phyloP scores from a whole-genome alignment of 1,284 basidiomycete species.

The Pyrrhoderma noxium region DNA sequence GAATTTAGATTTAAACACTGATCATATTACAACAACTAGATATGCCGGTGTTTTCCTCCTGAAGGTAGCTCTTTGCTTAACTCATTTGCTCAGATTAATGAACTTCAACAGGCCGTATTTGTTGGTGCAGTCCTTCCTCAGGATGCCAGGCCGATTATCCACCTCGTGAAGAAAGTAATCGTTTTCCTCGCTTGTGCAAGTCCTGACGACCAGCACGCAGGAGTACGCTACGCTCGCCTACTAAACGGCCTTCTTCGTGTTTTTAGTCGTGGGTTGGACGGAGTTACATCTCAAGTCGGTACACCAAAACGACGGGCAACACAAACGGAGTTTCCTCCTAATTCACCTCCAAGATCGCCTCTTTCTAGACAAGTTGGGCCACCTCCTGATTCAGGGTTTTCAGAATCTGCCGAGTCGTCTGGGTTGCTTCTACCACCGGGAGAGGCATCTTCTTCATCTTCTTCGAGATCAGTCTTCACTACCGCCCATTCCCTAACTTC shows the following conservation, averaged over 20 bases:
- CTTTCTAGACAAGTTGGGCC: too few relatives aligned
- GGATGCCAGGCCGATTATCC: conserved; percentile 20
- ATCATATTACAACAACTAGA: conserved; percentile 2
- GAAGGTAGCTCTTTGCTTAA: conserved; percentile 5
- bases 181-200: conserved; percentile 19
- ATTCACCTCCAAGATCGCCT: background rate
- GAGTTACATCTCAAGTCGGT: conserved; percentile 15
- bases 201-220: conserved; percentile 21
- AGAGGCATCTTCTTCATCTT: background rate
- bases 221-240: conserved; percentile 23
- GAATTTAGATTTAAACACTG: background rate
- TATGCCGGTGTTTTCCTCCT: conserved; percentile 22
- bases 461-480: background rate
- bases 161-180: conserved; percentile 22
- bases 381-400: too few relatives aligned
- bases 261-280: conserved; percentile 21
- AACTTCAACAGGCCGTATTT: conserved; percentile 20
- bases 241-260: conserved; percentile 23
- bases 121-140: conserved; percentile 21
- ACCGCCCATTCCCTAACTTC: background rate
- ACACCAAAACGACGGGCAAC: conserved; percentile 11
- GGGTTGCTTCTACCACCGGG: background rate
- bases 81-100: background rate
- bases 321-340: background rate
- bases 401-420: background rate